Conservation (phyloP, 1,284 basidiomycete species). For the Fereydounia khargensis region DNA sequence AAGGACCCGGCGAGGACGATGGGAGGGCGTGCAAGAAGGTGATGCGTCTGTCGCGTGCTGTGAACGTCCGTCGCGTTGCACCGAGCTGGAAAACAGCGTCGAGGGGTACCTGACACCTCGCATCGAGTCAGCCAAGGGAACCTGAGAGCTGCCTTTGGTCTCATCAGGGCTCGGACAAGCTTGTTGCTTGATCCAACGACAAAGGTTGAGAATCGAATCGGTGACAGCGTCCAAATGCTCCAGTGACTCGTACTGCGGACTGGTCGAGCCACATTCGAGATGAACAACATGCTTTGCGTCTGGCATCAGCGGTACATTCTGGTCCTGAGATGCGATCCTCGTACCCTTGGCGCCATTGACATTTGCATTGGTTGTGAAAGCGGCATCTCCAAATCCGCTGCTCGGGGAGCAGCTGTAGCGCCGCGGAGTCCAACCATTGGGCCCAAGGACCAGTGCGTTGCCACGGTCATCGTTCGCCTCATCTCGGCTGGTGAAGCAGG, state of each 20-base stretch:
- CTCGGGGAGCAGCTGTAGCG: constrained; percentile 8
- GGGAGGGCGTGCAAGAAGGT: background rate
- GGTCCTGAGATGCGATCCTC: background rate
- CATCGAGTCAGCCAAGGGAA: constrained; percentile 1
- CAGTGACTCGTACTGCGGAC: constrained; percentile 2
- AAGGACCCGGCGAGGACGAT: constrained; percentile 31
- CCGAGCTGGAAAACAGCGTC: background rate
- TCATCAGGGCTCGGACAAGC: constrained; percentile 12
- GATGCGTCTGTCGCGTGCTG: no score
- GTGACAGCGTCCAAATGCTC: constrained; percentile 7
- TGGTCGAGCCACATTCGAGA: constrained; percentile 44
- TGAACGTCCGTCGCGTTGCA: no score
- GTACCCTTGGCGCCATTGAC: background rate
- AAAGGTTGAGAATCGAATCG: constrained; percentile 47
- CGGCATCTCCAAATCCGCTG: background rate
- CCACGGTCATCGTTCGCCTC: constrained; percentile 4
- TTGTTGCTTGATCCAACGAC: constrained; percentile 55
- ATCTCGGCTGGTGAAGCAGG: background rate
- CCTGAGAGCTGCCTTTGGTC: background rate
- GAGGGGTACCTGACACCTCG: no score
- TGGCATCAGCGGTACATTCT: constrained; percentile 4
- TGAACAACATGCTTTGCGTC: constrained; percentile 47
- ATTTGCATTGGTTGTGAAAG: background rate
- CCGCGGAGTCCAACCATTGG: constrained; percentile 46
- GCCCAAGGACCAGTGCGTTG: constrained; percentile 43